These are phyloP conservation scores for Aquilaria agallochum DNA, from an alignment of 441 rosid species.

Conservation along the genomic window DNA sequence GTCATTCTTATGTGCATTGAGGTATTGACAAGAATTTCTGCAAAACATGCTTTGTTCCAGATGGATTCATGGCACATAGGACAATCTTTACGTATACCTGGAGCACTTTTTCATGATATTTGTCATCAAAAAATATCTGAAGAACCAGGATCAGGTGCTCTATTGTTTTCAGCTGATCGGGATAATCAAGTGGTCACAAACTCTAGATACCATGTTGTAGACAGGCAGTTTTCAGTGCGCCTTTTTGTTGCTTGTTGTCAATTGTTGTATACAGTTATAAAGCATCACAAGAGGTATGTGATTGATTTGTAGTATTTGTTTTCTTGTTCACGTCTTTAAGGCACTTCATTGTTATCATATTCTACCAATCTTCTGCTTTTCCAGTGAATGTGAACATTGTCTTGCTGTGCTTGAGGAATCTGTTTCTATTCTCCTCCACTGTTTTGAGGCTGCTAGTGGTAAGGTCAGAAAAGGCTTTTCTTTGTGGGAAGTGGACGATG, in stretches of 20 bases:
- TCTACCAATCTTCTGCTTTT: conserved; percentile 22
- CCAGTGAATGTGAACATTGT: conserved; percentile 65
- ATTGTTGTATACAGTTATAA: conserved; percentile 64
- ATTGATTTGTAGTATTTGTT: not conserved
- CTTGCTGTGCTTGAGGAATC: conserved; percentile 78
- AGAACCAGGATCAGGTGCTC: conserved; percentile 18
- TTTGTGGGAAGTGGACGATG: conserved; percentile 58
- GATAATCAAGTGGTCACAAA: conserved; percentile 17
- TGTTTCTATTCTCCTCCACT: conserved; percentile 57
- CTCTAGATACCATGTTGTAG: conserved; percentile 27
- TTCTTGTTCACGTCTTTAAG: conserved; percentile 1
- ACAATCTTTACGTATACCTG: conserved; percentile 69
- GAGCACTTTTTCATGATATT: conserved; percentile 59
- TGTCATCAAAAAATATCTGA: conserved; percentile 29
- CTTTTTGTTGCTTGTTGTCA: conserved; percentile 72
- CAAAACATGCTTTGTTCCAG: conserved; percentile 62
- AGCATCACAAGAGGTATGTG: conserved; percentile 75
- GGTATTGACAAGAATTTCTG: conserved; percentile 74
- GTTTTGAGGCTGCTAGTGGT: conserved; percentile 54
- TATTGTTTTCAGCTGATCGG: conserved; percentile 23
- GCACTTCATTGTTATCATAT: not conserved
- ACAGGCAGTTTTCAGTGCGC: conserved; percentile 48
- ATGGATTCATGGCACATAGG: conserved; percentile 78
- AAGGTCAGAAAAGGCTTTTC: conserved; percentile 32
- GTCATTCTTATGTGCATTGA: conserved; percentile 88